Evolutionary conservation across 768 basidiomycete species (phyloP).

Genomic region (Steccherinum ochraceum): DNA sequence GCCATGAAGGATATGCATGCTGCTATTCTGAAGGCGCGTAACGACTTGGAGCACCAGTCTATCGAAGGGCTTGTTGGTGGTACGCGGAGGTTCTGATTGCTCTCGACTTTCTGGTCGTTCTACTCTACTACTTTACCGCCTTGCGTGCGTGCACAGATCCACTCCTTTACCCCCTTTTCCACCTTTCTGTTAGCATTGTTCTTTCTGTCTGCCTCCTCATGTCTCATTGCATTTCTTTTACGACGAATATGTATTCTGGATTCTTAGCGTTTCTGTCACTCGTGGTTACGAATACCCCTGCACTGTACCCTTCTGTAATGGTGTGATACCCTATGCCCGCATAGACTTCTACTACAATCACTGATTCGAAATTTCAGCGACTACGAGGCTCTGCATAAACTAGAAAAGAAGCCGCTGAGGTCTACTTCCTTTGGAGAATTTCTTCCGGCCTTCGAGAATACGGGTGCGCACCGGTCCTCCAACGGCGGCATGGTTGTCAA

Average conservation of each 20-base stretch:
- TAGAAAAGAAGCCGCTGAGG: too few species aligned
- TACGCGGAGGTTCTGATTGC: constrained; percentile 27
- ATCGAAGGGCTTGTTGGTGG: constrained; percentile 83
- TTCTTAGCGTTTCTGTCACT: constrained; percentile 8
- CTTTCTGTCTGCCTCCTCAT: not conserved
- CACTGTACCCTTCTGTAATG: constrained; percentile 14
- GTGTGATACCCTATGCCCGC: constrained; percentile 11
- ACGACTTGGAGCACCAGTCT: constrained; percentile 93
- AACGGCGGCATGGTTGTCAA: not conserved
- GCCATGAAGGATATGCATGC: constrained; percentile 99
- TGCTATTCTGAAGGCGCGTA: constrained; percentile 84
- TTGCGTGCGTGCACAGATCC: constrained; percentile 9
- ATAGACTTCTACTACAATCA: not conserved
- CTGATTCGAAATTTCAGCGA: too few species aligned
- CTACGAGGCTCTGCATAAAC: too few species aligned
- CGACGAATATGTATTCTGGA: constrained; percentile 13
- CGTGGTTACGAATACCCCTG: not conserved
- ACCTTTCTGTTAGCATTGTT: constrained; percentile 5
- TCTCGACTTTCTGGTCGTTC: constrained; percentile 2
- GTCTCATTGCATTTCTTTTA: not conserved
- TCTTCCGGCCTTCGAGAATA: too few species aligned
- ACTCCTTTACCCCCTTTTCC: constrained; percentile 3
- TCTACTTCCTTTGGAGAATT: too few species aligned
- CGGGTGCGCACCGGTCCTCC: not conserved
- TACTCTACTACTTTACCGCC: not conserved